phyloP scores from a whole-genome alignment of 106 monocot species.

The Cymbidium sinense region DNA sequence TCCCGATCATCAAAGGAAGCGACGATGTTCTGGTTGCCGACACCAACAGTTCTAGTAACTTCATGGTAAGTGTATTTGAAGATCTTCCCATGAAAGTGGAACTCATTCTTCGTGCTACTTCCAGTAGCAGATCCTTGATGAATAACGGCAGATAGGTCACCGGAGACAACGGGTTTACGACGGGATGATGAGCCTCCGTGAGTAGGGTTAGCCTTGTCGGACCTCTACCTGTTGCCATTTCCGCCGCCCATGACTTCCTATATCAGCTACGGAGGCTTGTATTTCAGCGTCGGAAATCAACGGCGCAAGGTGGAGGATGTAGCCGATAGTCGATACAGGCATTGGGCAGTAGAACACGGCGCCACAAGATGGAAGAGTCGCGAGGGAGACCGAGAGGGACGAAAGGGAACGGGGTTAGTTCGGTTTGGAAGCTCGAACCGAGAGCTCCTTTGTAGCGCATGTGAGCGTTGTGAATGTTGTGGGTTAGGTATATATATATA shows the following conservation, averaged over 20 bases:
- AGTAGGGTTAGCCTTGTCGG: not conserved
- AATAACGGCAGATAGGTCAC: not conserved
- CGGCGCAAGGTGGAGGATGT: not conserved
- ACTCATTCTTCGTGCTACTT: not conserved
- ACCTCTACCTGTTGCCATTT: constrained; percentile 9
- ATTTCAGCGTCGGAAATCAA: not conserved
- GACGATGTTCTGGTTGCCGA: constrained; percentile 9
- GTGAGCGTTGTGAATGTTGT: too few relatives aligned
- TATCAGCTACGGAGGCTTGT: not conserved
- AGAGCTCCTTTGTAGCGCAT: too few relatives aligned
- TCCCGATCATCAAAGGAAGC: constrained; percentile 23
- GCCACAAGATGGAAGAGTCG: too few relatives aligned
- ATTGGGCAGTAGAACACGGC: too few relatives aligned
- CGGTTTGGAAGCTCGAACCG: too few relatives aligned
- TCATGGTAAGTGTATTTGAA: constrained; percentile 22
- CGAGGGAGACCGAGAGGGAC: too few relatives aligned
- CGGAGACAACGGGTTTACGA: not conserved
- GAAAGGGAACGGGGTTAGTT: too few relatives aligned
- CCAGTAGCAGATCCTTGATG: not conserved
- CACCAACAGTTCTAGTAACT: not conserved
- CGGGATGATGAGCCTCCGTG: not conserved
- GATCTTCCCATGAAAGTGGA: not conserved
- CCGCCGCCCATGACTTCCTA: constrained; percentile 12
- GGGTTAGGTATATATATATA: too few relatives aligned
- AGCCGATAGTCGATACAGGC: too few relatives aligned